phyloP scores from a whole-genome alignment of 306 rosid species.

The Rubus parviflorus region DNA sequence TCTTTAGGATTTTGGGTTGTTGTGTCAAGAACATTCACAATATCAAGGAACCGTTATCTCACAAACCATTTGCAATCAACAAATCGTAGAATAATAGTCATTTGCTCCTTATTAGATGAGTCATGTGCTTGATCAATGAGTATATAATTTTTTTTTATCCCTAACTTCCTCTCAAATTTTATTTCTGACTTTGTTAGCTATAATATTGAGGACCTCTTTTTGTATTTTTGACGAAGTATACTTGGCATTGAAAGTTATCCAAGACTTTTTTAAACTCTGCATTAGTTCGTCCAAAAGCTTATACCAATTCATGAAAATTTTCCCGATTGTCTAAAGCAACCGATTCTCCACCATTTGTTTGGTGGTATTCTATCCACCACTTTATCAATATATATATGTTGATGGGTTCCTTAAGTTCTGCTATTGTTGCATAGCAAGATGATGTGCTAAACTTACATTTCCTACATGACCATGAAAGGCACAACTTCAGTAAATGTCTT shows the following conservation, averaged over 20 bases:
- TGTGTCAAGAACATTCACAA: background rate
- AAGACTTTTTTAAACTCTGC: background rate
- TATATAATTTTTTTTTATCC: background rate
- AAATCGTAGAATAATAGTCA: background rate
- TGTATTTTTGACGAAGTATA: background rate
- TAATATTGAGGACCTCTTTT: background rate
- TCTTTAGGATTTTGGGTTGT: background rate
- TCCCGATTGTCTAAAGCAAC: too few species aligned
- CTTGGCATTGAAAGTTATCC: background rate
- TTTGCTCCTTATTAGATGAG: background rate
- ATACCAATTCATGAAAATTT: too few species aligned
- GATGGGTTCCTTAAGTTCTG: too few species aligned
- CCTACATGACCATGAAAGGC: too few species aligned
- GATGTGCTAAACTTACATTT: too few species aligned
- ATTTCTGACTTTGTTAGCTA: background rate
- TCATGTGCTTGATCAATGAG: too few species aligned
- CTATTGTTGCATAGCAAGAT: too few species aligned
- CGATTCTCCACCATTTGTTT: too few species aligned
- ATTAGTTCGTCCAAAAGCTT: too few species aligned
- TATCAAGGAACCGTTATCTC: background rate
- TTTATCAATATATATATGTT: too few species aligned
- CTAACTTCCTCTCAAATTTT: background rate
- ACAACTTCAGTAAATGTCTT: too few species aligned
- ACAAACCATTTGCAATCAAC: background rate
- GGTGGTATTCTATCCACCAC: too few species aligned